A percentile compares a stretch with the other conserved stretches of the same genome.
Conservation (phyloP, 169 alveolate genomes). For the Plasmodium gonderi region DNA sequence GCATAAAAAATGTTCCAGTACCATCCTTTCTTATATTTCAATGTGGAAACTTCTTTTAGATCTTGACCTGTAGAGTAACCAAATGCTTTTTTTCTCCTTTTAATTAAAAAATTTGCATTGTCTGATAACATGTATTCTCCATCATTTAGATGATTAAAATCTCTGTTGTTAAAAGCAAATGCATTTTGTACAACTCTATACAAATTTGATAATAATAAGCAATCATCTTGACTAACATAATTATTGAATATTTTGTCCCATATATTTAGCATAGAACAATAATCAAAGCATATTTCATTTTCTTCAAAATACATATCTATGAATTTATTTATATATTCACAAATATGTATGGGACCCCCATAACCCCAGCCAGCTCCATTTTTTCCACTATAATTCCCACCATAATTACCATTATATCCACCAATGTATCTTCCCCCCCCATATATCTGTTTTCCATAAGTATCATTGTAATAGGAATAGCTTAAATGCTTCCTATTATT, state of each 20-base stretch:
- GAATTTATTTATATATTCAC: slow-evolving; percentile 62
- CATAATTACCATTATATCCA: too few species aligned
- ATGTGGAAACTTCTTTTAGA: slow-evolving; percentile 12
- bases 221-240: slow-evolving; percentile 23
- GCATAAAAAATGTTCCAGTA: slow-evolving; percentile 66
- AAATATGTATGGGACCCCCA: slow-evolving; percentile 22
- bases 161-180: slow-evolving; percentile 13
- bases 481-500: slow-evolving; percentile 5
- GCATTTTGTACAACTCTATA: slow-evolving; percentile 40
- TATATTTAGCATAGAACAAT: slow-evolving; percentile 57
- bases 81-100: slow-evolving; percentile 17
- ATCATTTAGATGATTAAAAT: slow-evolving; percentile 11
- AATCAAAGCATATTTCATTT: slow-evolving; percentile 60
- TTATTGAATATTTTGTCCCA: slow-evolving; percentile 68
- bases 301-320: slow-evolving; percentile 69
- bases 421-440: background rate
- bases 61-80: slow-evolving; percentile 24
- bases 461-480: background rate
- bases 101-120: slow-evolving; percentile 18
- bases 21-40: slow-evolving; percentile 49
- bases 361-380: background rate
- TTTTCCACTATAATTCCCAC: background rate
- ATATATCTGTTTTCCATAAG: too few species aligned
- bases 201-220: slow-evolving; percentile 34
- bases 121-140: background rate